Base-by-base conservation (phyloP, 2,329 filamentous ascomycete species). In the Ceratocystis colombiana region DNA sequence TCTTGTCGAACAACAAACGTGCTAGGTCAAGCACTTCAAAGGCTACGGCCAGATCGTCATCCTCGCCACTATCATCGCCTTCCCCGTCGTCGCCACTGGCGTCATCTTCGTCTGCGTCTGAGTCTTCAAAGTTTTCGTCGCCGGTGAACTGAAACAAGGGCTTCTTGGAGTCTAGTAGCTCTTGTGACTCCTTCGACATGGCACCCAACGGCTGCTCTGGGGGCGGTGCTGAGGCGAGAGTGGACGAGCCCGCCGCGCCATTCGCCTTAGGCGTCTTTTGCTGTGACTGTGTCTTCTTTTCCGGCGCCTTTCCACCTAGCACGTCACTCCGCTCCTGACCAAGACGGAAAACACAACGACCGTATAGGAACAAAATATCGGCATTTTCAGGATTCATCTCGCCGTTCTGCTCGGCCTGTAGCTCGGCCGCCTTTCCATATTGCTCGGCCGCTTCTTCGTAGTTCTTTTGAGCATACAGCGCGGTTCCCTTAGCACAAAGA, bases 311-410 rank as follows among this genome's bases (percentile, higher is more conserved):
- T 44, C 88, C 89, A 67, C 94, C 94, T 45, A 99, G 81, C 28
- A 99, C 92, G 73, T 97, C 92, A 73, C 91, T 96, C 76, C 96
- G 96, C 75, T 85, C 87, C 74, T 97, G 89, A 37, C 92, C 94
- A 68, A 97, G 88, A 75, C 92, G 92, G 81, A 96, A 97, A 22
- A 99, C 79, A 66, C 90, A 90, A 73, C 93, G 89, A 15, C 94
- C 94, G 76, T 99, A 99, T 70, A 91, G 84, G 76, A 96, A 99
- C 22, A 97, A 84, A 61, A 99, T 84, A 74, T 97, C 93, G 63
- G 92, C 93, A 72, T 99, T 99, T 67, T 90, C 87, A 3, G 89
- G 85, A 17, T 86, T 86, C 82, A 95, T 89, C 77, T 97, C 94
- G 75, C 93, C 94, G 75, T 96, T 94, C 74, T 96, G 80, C 74